Evolutionary conservation across 116 monocot species (phyloP), one percentile per base, ranked within the genome.

Genomic region (Cymodocea nodosa): DNA sequence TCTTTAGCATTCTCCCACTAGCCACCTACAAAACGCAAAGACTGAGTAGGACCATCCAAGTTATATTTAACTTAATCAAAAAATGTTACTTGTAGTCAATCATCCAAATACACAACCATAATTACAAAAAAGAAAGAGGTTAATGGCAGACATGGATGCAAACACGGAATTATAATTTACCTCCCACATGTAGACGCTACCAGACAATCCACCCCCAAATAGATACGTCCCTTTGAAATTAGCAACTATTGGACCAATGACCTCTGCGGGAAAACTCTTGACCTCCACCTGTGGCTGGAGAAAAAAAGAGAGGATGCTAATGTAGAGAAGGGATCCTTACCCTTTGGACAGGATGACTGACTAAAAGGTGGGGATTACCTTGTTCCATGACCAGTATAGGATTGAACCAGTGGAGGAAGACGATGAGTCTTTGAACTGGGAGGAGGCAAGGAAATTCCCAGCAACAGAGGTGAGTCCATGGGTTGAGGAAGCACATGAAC

Each of bases 181-280:
- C 87, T 97, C 88, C 97, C 91, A 97, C 15, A 97, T 40, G 70
- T 84, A 91, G 22, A 91, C 85, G 34, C 61, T 50, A 23, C 97
- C 97, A 3, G 85, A 83, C 19, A 73, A 24, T 20, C 85, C 90
- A 8, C 91, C 97, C 7, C 97, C 97, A 10, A 90, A 71, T 35
- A 97, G 69, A 57, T 78, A 91, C 11, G 81, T 71, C 0, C 94
- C 94, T 62, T 90, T 85, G 20, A 80, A 67, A 68, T 90, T 73
- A 22, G 87, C 73, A 20, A 81, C 63, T 2, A 97, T 71, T 0
- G 91, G 87, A 1, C 80, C 70, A 20, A 97, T 91, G 8, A 81
- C 85, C 66, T 97, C 97, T 2, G 77, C 80, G 0, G 97, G 97
- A 65, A 97, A 97, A 67, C 85, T 87, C 67, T 58, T 76, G 36